Base-by-base conservation (phyloP, 1,139 yeast genomes). In the Kodamaea sp. region DNA sequence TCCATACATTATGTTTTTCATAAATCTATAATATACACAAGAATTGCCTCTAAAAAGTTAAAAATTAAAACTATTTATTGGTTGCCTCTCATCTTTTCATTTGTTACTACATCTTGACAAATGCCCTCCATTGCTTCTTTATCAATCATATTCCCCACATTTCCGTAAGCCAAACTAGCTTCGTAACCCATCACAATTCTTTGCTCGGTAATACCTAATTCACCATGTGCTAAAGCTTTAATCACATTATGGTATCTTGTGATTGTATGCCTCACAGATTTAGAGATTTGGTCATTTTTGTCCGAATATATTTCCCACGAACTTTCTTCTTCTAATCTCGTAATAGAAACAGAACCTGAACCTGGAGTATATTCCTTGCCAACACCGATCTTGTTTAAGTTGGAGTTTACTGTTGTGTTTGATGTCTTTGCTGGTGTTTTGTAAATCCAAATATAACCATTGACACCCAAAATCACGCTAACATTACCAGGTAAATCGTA, bases 281-380 rank as follows among this genome's bases (percentile, higher is more conserved):
- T 63, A 4, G 85, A 65, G 15, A 94, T 83, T 23, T 65, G 56
- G 47, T 90, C 97, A 57, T 94, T 94, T 44, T 78, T 75, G 60
- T 94, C 98, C 39, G 95, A 84, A 63, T 94, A 94, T 38, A 94
- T 92, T 55, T 90, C 96, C 90, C 95, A 82, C 2, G 96, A 85
- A 34, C 96, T 84, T 55, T 89, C 96, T 57, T 92, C 97, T 57
- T 94, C 97, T 36, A 92, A 65, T 50, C 95, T 73, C 6, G 97
- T 89, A 40, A 92, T 85, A 5, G 92, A 75, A 1, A 81, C 78
- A 12, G 78, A 69, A 4, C 76, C 86, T 41, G 72, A 67, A 2
- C 87, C 85, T 7, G 84, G 78, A 20, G 70, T 69, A 47, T 78
- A 78, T 27, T 64, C 64, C 2, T 62, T 50, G 0, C 74, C 60